These are phyloP conservation scores for Fusarium sp. DNA, from an alignment of 2,329 filamentous ascomycete genomes.

Conservation along the genomic window DNA sequence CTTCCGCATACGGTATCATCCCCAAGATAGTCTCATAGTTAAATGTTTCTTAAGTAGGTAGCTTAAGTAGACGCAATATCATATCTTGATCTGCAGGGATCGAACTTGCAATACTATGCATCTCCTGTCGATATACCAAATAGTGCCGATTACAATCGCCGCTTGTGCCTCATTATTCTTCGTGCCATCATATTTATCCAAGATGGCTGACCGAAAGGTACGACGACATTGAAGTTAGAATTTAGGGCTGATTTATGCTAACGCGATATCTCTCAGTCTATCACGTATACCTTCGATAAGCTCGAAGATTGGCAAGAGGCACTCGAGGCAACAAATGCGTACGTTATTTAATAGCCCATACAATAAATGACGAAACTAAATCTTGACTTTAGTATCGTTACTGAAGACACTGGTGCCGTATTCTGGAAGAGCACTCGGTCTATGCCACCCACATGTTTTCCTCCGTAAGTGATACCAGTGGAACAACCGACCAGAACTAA, in stretches of 20 bases:
- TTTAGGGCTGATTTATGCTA: accelerated
- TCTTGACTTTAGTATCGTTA: not conserved
- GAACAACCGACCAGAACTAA: accelerated
- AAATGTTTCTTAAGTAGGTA: constrained; percentile 1
- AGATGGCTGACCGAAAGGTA: constrained; percentile 26
- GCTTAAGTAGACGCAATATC: constrained; percentile 11
- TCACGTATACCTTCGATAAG: constrained; percentile 7
- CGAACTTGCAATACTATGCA: constrained; percentile 3
- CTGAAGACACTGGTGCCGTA: constrained; percentile 14
- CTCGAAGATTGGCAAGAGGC: constrained; percentile 17
- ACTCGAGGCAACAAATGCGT: constrained; percentile 3
- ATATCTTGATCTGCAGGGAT: not conserved
- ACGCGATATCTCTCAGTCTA: not conserved
- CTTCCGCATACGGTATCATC: constrained; percentile 24
- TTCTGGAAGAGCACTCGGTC: constrained; percentile 16
- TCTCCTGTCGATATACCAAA: constrained; percentile 19
- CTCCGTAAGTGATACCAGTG: not conserved
- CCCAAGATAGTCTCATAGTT: constrained; percentile 17
- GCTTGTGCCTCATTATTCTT: constrained; percentile 14
- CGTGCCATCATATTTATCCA: not conserved
- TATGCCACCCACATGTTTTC: constrained; percentile 16
- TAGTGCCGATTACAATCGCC: constrained; percentile 12
- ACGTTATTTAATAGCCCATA: accelerated
- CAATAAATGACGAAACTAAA: accelerated
- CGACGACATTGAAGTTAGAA: accelerated